A percentile compares a stretch with the other conserved stretches of the same genome.
Evolutionary conservation across 805 yeast genomes (phyloP).

Genomic region (Candida dendrica): DNA sequence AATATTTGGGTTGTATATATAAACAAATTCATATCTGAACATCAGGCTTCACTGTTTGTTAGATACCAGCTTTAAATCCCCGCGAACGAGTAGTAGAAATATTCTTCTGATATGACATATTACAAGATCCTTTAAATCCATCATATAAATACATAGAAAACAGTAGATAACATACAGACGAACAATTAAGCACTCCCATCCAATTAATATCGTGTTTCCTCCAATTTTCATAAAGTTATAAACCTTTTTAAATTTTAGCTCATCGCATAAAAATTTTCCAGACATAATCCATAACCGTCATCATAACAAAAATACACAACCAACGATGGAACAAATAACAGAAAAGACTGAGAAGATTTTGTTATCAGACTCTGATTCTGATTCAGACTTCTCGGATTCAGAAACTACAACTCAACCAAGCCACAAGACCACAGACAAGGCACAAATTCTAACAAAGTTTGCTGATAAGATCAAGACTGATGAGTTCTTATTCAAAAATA

Average conservation of each 20-base stretch:
- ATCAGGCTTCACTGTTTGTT: too few relatives aligned
- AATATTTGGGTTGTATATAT: too few relatives aligned
- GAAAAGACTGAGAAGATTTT: neutral
- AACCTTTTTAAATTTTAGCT: neutral
- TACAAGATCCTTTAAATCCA: too few relatives aligned
- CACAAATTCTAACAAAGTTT: slow-evolving; percentile 51
- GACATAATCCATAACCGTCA: neutral
- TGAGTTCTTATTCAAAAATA: slow-evolving; percentile 45
- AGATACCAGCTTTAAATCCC: too few relatives aligned
- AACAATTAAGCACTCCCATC: neutral
- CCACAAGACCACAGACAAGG: slow-evolving; percentile 26
- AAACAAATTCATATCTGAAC: too few relatives aligned
- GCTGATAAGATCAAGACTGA: slow-evolving; percentile 61
- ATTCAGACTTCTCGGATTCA: neutral
- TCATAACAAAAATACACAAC: neutral
- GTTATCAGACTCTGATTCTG: neutral
- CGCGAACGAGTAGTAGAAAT: too few relatives aligned
- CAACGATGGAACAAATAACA: neutral
- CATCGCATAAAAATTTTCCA: neutral
- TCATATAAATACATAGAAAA: too few relatives aligned
- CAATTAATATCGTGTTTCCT: too few relatives aligned
- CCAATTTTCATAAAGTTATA: neutral
- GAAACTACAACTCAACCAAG: neutral
- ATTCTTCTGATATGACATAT: too few relatives aligned
- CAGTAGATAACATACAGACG: too few relatives aligned